Evolutionary conservation across 768 basidiomycete species (phyloP).

Genomic region (Sistotremastrum niveocremeum): DNA sequence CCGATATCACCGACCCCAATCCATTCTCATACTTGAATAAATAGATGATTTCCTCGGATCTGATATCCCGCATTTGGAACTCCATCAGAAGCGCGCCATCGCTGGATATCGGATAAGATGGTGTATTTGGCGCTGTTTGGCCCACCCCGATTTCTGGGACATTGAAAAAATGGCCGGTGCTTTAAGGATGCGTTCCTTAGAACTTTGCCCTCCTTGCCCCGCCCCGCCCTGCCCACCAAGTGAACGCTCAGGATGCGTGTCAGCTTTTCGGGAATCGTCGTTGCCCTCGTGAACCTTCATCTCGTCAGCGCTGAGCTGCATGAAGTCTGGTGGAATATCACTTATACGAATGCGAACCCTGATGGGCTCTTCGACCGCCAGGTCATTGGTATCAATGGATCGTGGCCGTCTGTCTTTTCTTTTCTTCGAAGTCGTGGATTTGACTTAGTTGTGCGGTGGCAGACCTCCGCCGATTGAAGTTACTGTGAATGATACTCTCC

Average conservation of each 20-base stretch:
- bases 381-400: constrained; percentile 79
- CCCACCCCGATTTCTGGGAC: neutral
- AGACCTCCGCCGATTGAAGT: constrained; percentile 79
- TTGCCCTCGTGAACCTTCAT: constrained; percentile 14
- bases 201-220: constrained; percentile 6
- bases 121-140: neutral
- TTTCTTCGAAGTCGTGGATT: neutral
- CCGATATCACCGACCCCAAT: too few relatives aligned
- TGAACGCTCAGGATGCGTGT: neutral
- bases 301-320: constrained; percentile 38
- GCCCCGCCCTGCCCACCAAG: constrained; percentile 7
- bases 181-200: constrained; percentile 1
- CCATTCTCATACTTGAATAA: too few relatives aligned
- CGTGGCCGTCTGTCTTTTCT: constrained; percentile 69
- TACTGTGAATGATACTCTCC: constrained; percentile 52
- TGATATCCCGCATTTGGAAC: neutral
- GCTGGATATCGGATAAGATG: neutral
- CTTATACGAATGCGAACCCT: constrained; percentile 68
- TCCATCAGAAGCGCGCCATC: neutral
- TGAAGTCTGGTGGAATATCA: constrained; percentile 85
- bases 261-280: neutral
- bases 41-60: neutral
- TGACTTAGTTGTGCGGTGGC: neutral
- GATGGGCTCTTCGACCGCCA: constrained; percentile 67
- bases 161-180: neutral